A percentile compares a stretch with the other conserved stretches of the same genome.
These are phyloP conservation scores for Penicillium griseofulvum DNA, from an alignment of 2,329 filamentous ascomycete genomes.

Conservation along the genomic window DNA sequence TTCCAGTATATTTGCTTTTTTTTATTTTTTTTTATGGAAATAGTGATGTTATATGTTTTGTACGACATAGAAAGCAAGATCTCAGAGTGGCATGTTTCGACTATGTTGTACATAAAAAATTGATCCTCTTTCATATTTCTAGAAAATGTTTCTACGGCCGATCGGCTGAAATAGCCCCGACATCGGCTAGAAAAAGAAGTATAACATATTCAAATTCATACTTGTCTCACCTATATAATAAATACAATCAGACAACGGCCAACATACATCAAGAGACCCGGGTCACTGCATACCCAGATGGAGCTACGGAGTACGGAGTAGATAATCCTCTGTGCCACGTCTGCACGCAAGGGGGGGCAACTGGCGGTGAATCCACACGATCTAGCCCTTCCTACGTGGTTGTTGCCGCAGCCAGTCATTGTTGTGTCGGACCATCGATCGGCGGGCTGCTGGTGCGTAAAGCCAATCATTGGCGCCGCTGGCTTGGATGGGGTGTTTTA, in stretches of 20 bases:
- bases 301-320: neutral
- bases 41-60: neutral
- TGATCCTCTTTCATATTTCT: neutral
- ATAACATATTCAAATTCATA: neutral
- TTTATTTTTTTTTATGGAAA: no score
- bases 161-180: neutral
- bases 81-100: neutral
- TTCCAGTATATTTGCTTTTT: neutral
- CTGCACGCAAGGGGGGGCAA: slow-evolving; percentile 24
- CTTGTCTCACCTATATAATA: neutral
- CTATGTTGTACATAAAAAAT: slow-evolving; percentile 4
- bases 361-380: slow-evolving; percentile 29
- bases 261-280: neutral
- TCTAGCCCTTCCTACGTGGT: slow-evolving; percentile 27
- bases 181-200: neutral
- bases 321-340: slow-evolving; percentile 17
- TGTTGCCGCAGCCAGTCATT: slow-evolving; percentile 23
- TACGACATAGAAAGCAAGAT: slow-evolving; percentile 1
- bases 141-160: neutral
- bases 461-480: slow-evolving; percentile 3
- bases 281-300: slow-evolving; percentile 1
- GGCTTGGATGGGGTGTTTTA: slow-evolving; percentile 1
- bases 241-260: neutral
- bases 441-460: slow-evolving; percentile 20
- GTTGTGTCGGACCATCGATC: slow-evolving; percentile 27